Conservation (phyloP, 306 rosid genomes). For the Cicer arietinum region DNA sequence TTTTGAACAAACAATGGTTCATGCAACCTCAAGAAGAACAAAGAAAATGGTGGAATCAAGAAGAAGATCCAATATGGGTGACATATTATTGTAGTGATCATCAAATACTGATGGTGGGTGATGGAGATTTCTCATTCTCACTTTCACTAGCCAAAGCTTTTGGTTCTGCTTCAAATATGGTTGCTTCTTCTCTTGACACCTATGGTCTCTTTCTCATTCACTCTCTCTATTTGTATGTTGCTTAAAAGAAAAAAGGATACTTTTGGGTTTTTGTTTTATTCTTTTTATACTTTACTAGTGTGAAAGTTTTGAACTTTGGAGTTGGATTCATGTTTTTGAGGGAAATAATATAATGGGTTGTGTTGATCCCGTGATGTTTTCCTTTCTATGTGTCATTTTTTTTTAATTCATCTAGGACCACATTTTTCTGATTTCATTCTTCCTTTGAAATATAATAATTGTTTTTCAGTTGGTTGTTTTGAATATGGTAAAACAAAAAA, state of each 20-base stretch:
- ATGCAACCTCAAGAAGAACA: background rate
- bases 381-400: too few species aligned
- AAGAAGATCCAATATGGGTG: conserved; percentile 44
- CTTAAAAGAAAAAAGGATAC: too few species aligned
- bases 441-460: background rate
- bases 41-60: background rate
- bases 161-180: conserved; percentile 56
- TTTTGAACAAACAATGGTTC: background rate
- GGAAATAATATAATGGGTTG: too few species aligned
- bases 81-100: conserved; percentile 54
- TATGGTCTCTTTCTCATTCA: conserved; percentile 26
- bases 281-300: too few species aligned
- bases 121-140: conserved; percentile 70
- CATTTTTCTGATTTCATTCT: background rate
- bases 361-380: too few species aligned
- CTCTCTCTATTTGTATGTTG: background rate
- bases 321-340: too few species aligned
- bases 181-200: conserved; percentile 56
- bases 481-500: too few species aligned
- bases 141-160: conserved; percentile 51
- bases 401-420: background rate
- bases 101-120: conserved; percentile 63
- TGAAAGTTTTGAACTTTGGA: too few species aligned
- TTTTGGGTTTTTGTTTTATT: background rate
- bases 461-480: too few species aligned